Evolutionary conservation across 2,329 filamentous ascomycete species (phyloP).

Genomic region (Chalaropsis ovoidea): DNA sequence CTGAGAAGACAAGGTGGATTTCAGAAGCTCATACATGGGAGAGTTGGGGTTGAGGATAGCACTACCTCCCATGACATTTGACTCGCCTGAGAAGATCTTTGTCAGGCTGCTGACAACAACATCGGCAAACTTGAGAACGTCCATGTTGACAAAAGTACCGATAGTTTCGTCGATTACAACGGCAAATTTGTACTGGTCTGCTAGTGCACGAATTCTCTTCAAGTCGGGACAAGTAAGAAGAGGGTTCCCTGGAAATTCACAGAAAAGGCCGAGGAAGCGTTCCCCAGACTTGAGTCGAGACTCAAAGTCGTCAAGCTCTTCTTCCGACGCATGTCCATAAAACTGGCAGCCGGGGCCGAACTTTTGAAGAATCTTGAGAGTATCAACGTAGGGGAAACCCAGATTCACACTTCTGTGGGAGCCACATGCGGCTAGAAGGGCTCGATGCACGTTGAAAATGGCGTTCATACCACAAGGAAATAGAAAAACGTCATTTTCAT

Average conservation of each 20-base stretch:
- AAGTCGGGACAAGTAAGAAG: constrained; percentile 78
- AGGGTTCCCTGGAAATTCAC: constrained; percentile 91
- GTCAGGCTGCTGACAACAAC: constrained; percentile 90
- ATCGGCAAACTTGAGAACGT: constrained; percentile 81
- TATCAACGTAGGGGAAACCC: constrained; percentile 97
- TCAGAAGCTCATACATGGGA: constrained; percentile 61
- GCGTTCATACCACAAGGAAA: constrained; percentile 89
- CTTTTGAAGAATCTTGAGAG: constrained; percentile 87
- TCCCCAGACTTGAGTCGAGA: constrained; percentile 59
- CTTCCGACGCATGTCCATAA: constrained; percentile 67
- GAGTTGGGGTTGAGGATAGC: constrained; percentile 54
- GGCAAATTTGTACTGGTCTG: constrained; percentile 75
- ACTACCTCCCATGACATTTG: constrained; percentile 94
- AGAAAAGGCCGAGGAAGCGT: constrained; percentile 73
- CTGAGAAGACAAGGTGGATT: constrained; percentile 50
- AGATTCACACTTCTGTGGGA: constrained; percentile 71
- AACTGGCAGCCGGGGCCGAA: constrained; percentile 84
- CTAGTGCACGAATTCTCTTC: constrained; percentile 64
- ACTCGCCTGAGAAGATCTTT: constrained; percentile 94
- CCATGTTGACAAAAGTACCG: constrained; percentile 90
- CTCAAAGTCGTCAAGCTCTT: constrained; percentile 79
- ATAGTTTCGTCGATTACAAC: constrained; percentile 94
- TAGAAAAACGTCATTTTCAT: constrained; percentile 79
- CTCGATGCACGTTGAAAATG: constrained; percentile 79
- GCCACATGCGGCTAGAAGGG: constrained; percentile 55